Percentiles rank a stretch among this genome's conserved stretches.
Conservation (phyloP, 202 grass and related monocot species). For the Bolboschoenoplectus hybrid region DNA sequence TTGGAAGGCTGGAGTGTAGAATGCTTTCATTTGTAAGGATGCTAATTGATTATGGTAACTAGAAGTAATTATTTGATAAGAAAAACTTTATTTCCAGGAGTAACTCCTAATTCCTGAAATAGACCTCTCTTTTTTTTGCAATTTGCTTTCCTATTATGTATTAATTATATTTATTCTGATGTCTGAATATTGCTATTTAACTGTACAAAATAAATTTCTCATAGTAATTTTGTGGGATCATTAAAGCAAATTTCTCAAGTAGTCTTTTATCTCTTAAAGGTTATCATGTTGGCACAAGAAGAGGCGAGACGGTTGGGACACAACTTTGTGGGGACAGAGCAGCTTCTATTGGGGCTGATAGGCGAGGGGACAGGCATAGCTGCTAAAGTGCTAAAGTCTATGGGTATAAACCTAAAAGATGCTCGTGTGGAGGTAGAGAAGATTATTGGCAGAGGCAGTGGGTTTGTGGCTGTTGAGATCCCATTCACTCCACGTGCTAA, state of each 20-base stretch:
- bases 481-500: slow-evolving; percentile 97
- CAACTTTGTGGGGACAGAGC: slow-evolving; percentile 97
- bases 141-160: not conserved
- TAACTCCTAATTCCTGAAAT: not conserved
- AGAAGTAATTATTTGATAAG: not conserved
- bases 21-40: not conserved
- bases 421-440: slow-evolving; percentile 89
- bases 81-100: not conserved
- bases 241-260: slow-evolving; percentile 4
- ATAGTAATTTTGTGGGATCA: not conserved
- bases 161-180: not conserved
- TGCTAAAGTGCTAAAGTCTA: slow-evolving; percentile 91
- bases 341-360: slow-evolving; percentile 88
- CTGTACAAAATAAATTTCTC: not conserved
- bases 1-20: not conserved
- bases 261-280: slow-evolving; percentile 41
- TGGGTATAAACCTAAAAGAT: slow-evolving; percentile 97
- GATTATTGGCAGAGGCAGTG: slow-evolving; percentile 86
- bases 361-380: slow-evolving; percentile 92
- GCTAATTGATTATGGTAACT: not conserved
- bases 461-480: slow-evolving; percentile 97
- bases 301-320: slow-evolving; percentile 86
- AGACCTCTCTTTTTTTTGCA: not conserved
- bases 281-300: slow-evolving; percentile 97
- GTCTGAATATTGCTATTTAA: not conserved